These are phyloP conservation scores for Xylaria bambusicola DNA, from an alignment of 495 filamentous ascomycete genomes.

Conservation along the genomic window DNA sequence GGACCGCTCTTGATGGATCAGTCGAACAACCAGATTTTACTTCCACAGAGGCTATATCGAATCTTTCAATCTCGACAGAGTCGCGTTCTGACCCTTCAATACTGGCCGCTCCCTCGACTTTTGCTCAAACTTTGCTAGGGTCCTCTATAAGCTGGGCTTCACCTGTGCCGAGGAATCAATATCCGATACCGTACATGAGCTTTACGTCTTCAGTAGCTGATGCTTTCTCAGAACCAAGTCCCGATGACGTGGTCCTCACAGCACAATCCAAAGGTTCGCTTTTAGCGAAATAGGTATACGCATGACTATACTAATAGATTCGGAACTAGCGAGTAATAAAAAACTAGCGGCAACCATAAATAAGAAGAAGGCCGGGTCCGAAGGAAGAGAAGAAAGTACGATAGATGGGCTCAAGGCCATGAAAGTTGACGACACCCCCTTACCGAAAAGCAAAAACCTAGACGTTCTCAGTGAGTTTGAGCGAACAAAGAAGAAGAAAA, in stretches of 20 bases:
- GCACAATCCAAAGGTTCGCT: slow-evolving; percentile 91
- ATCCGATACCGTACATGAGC: slow-evolving; percentile 55
- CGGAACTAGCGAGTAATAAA: slow-evolving; percentile 48
- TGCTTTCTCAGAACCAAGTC: slow-evolving; percentile 87
- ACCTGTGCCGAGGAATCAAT: slow-evolving; percentile 42
- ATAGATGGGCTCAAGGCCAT: slow-evolving; percentile 57
- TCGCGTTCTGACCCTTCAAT: slow-evolving; percentile 18
- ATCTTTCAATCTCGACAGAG: neutral
- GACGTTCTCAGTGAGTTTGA: slow-evolving; percentile 82
- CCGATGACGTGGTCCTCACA: slow-evolving; percentile 84
- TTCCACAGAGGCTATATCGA: neutral
- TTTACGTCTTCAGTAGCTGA: slow-evolving; percentile 40
- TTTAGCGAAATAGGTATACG: slow-evolving; percentile 38
- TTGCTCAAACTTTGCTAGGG: slow-evolving; percentile 70
- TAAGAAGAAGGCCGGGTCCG: slow-evolving; percentile 38
- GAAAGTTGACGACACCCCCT: slow-evolving; percentile 67
- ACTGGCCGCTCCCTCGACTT: slow-evolving; percentile 62
- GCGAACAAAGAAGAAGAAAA: slow-evolving; percentile 72
- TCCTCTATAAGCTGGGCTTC: slow-evolving; percentile 25
- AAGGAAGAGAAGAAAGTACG: slow-evolving; percentile 36
- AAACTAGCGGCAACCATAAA: slow-evolving; percentile 30
- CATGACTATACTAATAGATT: slow-evolving; percentile 44
- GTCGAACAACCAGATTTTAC: neutral
- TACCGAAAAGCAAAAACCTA: slow-evolving; percentile 80
- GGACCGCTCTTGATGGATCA: neutral